Evolutionary conservation across 2,329 filamentous ascomycete genomes (phyloP), one percentile per base, ranked within the genome.

Genomic region (Ophiostoma sp.): DNA sequence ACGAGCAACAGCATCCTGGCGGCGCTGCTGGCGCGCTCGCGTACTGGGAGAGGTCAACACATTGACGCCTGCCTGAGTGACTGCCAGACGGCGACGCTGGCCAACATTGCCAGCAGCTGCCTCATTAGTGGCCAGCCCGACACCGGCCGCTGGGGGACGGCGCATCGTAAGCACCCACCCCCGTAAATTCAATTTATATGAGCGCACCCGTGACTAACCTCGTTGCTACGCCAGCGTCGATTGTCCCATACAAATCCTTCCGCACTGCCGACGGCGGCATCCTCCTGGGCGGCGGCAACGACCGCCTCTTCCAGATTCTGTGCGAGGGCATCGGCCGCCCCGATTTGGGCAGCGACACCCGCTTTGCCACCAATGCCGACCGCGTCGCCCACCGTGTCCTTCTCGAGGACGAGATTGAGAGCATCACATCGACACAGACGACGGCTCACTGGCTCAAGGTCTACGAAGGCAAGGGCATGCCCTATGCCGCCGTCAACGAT

Each of bases 1-100:
- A 96, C 95, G 1, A 95, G 92, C 78, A 98, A 98, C 82, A 92
- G 93, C 73, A 94, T 99, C 79, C 95, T 98, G 92, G 96, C 96
- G 0, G 94, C 95, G 1, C 85, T 99, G 22, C 84, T 98, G n/a
- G 88, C 89, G 0, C 88, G 95, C 11, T 89, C 84, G 3, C 91
- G 86, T 78, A 94, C 92, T 0, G 92, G 93, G 4, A 90, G 87
- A 78, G 96, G 96, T 0, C 96, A 98, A 82, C 93, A 97, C 79
- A 93, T 99, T 74, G 96, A 99, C 81, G 92, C 96, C 25, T 90
- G 93, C 0, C 84, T 99, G 74, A 97, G 94, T 76, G 96, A 99
- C 80, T 98, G 95, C 78, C 96, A 99, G 80, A 95, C 96, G 22
- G 96, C 95, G 0, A 98, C 95, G 0, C 84, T 99, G 61, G 90